Evolutionary conservation across 768 basidiomycete genomes (phyloP), one percentile per base, ranked within the genome.

Genomic region (Cystobasidium tubakii): DNA sequence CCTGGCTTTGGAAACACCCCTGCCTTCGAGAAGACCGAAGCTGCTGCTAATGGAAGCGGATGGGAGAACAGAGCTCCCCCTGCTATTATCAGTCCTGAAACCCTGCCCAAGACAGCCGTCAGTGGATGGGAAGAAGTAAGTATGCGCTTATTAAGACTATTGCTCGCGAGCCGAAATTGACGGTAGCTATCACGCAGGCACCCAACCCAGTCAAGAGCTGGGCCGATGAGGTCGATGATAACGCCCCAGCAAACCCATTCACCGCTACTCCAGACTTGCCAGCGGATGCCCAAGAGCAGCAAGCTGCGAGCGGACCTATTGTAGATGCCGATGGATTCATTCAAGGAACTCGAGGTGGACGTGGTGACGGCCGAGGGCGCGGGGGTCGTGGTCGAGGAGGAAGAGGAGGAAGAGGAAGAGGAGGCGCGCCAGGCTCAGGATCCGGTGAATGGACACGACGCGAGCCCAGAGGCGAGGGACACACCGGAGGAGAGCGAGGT

Each of bases 161-260:
- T 31, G 21, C 42, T 54, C 23, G n/a, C n/a, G 44, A 33, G 57
- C 29, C 23, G 29, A 12, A 62, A 21, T 9, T 17, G 25, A 23
- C 36, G 7, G 13, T n/a, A 6, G 7, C 36, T 67, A 3, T 7
- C 34, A 42, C 39, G 72, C 71, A 33, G 73, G 74, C 33, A 1
- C 36, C 54, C 1, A 23, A 75, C 29, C 69, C 73, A 34, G 75
- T 79, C 50, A 53, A 66, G 29, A 39, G 57, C 62, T 78, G 77
- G 78, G 74, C 74, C 0, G 75, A 76, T 25, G 74, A 75, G 19
- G 74, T 75, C 13, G 78, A 77, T 17, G 55, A 72, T 10, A 50
- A n/a, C 33, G 17, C 29, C 2, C 43, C 74, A 23, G 31, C 42
- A 33, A 54, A 69, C 55, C 50, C 66, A 33, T 53, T 36, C 60